A percentile compares a stretch with the other conserved stretches of the same genome.
Conservation (phyloP, 345 rosid genomes). For the Eucalyptus sideroxylon region DNA sequence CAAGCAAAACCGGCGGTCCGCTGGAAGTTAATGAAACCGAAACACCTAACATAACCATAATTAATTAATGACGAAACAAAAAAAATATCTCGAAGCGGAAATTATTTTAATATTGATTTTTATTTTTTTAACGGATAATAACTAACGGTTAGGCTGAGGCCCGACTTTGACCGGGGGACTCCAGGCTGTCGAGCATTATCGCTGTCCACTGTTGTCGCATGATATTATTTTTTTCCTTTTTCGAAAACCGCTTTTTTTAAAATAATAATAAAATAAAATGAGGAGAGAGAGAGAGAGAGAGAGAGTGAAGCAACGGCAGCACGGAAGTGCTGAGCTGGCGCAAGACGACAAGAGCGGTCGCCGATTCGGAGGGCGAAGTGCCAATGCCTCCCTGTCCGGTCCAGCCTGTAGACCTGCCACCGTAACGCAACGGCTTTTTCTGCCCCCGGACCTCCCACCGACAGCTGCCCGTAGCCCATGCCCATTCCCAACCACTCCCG, state of each 20-base stretch:
- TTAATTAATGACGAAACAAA: neutral
- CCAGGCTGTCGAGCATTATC: slow-evolving; percentile 5
- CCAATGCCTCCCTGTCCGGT: slow-evolving; percentile 19
- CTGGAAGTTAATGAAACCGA: neutral
- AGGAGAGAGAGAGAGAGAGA: neutral
- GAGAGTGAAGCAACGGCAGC: slow-evolving; percentile 9
- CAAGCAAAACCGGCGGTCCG: neutral
- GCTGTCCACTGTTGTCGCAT: neutral
- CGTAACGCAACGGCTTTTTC: slow-evolving; percentile 29
- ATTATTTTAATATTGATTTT: neutral
- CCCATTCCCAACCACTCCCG: neutral
- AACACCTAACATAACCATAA: slow-evolving; percentile 1
- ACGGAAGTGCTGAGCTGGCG: slow-evolving; percentile 45
- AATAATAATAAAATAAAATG: neutral
- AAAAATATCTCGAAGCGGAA: neutral
- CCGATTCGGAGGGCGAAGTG: slow-evolving; percentile 59
- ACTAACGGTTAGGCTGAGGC: neutral
- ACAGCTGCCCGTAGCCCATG: slow-evolving; percentile 22
- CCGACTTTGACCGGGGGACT: neutral
- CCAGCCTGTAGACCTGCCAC: slow-evolving; percentile 63
- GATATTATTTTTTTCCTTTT: neutral
- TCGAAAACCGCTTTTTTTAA: neutral
- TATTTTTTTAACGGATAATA: neutral
- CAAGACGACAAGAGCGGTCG: slow-evolving; percentile 62
- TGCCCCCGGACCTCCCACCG: neutral